Base-by-base conservation (phyloP, 805 yeast species). In the Candida cerambycidarum region DNA sequence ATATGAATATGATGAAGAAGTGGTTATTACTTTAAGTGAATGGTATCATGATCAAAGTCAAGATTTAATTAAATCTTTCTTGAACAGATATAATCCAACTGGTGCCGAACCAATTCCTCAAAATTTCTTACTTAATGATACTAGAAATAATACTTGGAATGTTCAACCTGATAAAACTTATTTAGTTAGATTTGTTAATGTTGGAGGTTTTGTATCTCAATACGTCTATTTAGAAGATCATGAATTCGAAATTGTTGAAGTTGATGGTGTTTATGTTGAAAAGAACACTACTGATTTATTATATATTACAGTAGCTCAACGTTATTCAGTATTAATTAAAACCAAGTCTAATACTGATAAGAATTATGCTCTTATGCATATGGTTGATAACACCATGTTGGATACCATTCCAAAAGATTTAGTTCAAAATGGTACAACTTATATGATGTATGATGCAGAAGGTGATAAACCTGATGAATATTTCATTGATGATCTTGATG, bases 71-170 rank as follows among this genome's bases (percentile, higher is more conserved):
- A 50, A 62, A 14, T 65, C 67, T 30, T 85, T 83, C 58, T 59
- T 81, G 54, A 73, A 75, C 32, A 69, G 85, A 50, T 85, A 77
- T 56, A 85, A 85, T 52, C 95, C 95, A 15, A 85, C 90, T 2
- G 95, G 95, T 31, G 89, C 86, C 13, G 95, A 85, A 57, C 95
- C 95, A 12, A 73, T 85, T 39, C 92, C 92, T 2, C 82, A 81
- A 48, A 80, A 78, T 54, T 46, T 78, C 14, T 63, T 85, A 31
- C 76, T 84, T 56, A 84, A 85, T 58, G 87, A 85, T 50, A 69
- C 86, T 5, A 70, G 74, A 41, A 80, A 80, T 49, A 75, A 65
- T 4, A 71, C 83, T 1, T 67, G 85, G 58, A 39, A 59, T 19
- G 82, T 85, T 40, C 72, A 76, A 41, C 76, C 81, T 5, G 75